phyloP scores from a whole-genome alignment of 176 grass and related monocot genomes.

The Cymbopogon citratus region DNA sequence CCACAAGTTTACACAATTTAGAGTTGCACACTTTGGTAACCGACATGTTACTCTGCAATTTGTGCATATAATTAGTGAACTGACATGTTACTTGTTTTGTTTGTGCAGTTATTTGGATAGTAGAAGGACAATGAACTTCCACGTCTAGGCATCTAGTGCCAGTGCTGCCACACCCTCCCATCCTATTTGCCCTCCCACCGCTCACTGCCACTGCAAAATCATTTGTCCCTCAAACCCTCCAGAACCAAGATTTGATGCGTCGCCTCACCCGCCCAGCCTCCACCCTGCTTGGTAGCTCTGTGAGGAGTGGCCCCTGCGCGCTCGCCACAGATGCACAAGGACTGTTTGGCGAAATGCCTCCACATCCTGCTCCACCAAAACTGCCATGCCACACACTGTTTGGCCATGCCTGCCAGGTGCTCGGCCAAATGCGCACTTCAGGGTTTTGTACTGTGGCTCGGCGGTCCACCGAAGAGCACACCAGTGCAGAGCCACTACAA shows the following conservation, averaged over 20 bases:
- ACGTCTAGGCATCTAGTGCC: too few species aligned
- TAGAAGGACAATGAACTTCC: too few species aligned
- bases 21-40: background rate
- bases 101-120: too few species aligned
- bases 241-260: conserved; percentile 10
- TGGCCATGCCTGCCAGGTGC: background rate
- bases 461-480: background rate
- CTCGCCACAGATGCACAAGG: background rate
- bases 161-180: too few species aligned
- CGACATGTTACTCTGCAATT: background rate
- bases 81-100: too few species aligned
- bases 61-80: background rate
- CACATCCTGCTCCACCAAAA: background rate
- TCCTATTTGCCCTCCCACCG: background rate
- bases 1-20: background rate
- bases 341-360: background rate
- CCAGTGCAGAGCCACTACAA: background rate
- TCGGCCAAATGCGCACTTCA: background rate
- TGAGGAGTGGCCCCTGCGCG: background rate
- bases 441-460: background rate
- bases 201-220: background rate
- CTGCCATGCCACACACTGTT: background rate
- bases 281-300: background rate
- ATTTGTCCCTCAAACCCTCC: background rate
- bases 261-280: background rate